Evolutionary conservation across 495 filamentous ascomycete genomes (phyloP).

Genomic region (Wilcoxina mikolae): DNA sequence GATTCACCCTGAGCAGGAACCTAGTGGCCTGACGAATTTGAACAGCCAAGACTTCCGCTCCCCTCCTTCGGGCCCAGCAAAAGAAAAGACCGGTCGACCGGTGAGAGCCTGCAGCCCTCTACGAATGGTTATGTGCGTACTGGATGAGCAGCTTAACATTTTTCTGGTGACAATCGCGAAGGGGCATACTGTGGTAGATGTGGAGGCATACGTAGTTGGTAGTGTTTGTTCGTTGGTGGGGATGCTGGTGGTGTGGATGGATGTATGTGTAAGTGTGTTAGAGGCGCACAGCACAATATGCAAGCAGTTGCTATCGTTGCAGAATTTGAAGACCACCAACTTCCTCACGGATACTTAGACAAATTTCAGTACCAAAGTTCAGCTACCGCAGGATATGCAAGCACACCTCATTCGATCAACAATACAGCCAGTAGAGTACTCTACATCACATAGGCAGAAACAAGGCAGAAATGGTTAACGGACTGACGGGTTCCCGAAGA

Average conservation of each 20-base stretch:
- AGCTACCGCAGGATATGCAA: not conserved
- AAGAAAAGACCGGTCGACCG: not conserved
- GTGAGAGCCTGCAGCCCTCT: not conserved
- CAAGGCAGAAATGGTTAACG: constrained; percentile 1
- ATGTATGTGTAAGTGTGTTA: not conserved
- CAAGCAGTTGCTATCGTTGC: not conserved
- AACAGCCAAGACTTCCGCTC: not conserved
- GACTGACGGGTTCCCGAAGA: not conserved
- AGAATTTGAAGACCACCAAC: not conserved
- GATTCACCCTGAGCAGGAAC: not conserved
- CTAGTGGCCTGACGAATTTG: not conserved
- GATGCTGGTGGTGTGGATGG: not conserved
- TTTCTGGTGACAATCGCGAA: not conserved
- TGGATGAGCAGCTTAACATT: not conserved
- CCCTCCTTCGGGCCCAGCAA: not conserved
- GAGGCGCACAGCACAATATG: not conserved
- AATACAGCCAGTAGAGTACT: not conserved
- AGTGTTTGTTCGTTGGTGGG: not conserved
- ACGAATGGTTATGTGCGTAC: not conserved
- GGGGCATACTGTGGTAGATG: not conserved
- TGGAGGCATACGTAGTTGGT: not conserved
- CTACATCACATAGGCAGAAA: constrained; percentile 4
- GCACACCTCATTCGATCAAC: not conserved
- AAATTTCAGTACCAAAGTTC: not conserved
- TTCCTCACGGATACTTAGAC: not conserved